Evolutionary conservation across 2,329 filamentous ascomycete genomes (phyloP), one percentile per base, ranked within the genome.

Genomic region (Sporothrix dimorphospora): DNA sequence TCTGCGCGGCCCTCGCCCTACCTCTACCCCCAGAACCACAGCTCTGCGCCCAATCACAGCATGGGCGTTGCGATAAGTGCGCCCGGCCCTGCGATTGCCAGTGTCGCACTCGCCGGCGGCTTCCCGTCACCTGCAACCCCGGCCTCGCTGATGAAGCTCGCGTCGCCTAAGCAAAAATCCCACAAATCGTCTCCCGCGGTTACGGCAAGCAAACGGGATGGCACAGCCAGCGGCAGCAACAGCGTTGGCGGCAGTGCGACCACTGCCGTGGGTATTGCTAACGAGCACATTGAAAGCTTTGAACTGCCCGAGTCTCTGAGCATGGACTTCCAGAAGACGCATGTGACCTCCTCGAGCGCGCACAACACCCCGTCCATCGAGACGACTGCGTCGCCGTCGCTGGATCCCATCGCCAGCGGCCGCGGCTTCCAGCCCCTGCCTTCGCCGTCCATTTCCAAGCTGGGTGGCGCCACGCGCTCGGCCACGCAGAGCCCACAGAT

Each of bases 81-180:
- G 8, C 34, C 73, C 0, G 42, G 42, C 6, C 8, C 70, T 21
- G 7, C 69, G 2, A 21, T 69, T 9, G 51, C 57, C 8, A 12
- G 34, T 5, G 45, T 49, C 3, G 78, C 34, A 72, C 74, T 66
- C 71, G 75, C 59, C 1, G 69, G 71, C 19, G 82, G 81, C 27
- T 84, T 83, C 69, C 83, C 82, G 76, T 88, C 90, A 69, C 92
- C 93, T 12, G 94, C 93, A 1, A 97, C 94, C 0, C 94, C 94
- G 0, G 93, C 94, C 9, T 97, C 94, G 7, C 82, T 97, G 72
- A 97, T 98, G 92, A 91, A 89, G 77, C 85, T 95, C 57, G 86
- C 85, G 3, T 85, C 86, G 34, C 87, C 87, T 77, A 84, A 40
- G 78, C 81, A 73, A 79, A 79, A 73, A 9, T 72, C 73, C 9